phyloP scores from a whole-genome alignment of 2,329 filamentous ascomycete genomes.

The Cladosporium velox region DNA sequence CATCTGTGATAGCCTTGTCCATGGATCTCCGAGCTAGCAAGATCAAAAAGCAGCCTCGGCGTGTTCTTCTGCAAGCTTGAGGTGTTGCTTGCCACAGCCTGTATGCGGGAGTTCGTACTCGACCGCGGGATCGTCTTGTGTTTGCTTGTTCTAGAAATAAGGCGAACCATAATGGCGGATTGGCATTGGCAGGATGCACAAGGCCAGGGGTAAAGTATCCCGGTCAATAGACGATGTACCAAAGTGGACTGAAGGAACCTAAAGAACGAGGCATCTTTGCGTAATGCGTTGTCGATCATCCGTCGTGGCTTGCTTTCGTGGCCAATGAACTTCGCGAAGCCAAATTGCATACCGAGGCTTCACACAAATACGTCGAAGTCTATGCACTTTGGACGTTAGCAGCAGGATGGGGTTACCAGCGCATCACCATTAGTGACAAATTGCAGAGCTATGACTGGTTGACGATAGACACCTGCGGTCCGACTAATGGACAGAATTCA shows the following conservation, averaged over 20 bases:
- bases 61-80: neutral
- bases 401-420: neutral
- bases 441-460: slow-evolving; percentile 5
- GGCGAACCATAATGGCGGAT: neutral
- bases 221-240: slow-evolving; percentile 5
- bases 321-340: neutral
- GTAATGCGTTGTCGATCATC: neutral
- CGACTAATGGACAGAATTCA: neutral
- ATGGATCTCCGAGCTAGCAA: neutral
- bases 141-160: neutral
- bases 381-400: neutral
- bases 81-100: neutral
- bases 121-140: neutral
- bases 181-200: neutral
- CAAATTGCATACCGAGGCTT: slow-evolving; percentile 15
- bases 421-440: slow-evolving; percentile 5
- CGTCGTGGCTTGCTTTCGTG: neutral
- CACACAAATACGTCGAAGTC: neutral
- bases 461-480: neutral
- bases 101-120: neutral
- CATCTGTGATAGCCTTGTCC: neutral
- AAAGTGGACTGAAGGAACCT: neutral
- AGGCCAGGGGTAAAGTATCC: neutral
- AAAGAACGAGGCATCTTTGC: neutral
- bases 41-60: slow-evolving; percentile 1